Base-by-base conservation (phyloP, 257 asterid species). In the Solanum medicagineum region DNA sequence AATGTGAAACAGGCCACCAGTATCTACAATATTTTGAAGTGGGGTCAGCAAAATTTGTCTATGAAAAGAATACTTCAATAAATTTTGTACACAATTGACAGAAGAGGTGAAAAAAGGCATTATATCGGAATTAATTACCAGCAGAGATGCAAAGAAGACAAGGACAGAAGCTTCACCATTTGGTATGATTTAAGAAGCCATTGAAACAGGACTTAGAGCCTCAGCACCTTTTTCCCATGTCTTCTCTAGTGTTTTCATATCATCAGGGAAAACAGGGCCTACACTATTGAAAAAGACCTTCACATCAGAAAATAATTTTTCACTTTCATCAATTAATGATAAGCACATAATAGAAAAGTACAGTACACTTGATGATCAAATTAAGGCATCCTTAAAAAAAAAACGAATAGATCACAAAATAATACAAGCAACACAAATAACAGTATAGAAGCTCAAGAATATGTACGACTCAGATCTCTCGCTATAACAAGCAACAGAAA, bases 101-200 rank as follows among this genome's bases (percentile, higher is more conserved):
- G 17, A 70, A 19, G 17, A 70, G 54, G 14, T 16, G 42, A 36
- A 40, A 74, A 10, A n/a, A 17, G 1, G 10, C 4, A 0, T 4
- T 44, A 85, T 69, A 82, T 81, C 84, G 26, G 53, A 57, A 81
- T 89, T 60, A 57, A 26, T 2, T 95, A 95, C 98, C 98, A 83
- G 95, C 96, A 83, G 94, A 88, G 83, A 93, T 86, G 87, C 95
- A 94, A 85, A 95, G 94, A 84, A 95, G 96, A 95, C 98, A 95
- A 1, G 97, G 69, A 85, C 86, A 85, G 90, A 89, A 92, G 90
- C 89, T 89, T 80, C 90, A 88, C 84, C 88, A 86, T 17, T 91
- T 92, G 29, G 90, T 83, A 63, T 89, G 87, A 87, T 87, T 81
- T 59, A 85, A 56, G 85, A 83, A 56, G n/a, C 87, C 73, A 19